Evolutionary conservation across 164 flowering plant species (phyloP), one percentile per base, ranked within the genome.

Genomic region (Annona cherimola): DNA sequence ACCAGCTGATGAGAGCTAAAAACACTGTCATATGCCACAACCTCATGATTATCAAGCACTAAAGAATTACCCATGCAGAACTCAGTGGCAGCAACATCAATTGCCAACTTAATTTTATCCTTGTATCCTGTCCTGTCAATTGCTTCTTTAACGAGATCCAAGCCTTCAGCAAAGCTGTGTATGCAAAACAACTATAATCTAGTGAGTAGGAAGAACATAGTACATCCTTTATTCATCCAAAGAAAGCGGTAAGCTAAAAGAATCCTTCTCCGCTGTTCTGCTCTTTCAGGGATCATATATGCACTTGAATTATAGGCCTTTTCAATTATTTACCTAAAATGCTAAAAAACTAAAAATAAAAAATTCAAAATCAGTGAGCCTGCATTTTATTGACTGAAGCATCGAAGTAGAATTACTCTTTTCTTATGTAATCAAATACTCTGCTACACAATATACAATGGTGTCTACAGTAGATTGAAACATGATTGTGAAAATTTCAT

Each of bases 141-240:
- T 70, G 99, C 99, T 80, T 93, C 96, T 76, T 81, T 88, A 57
- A 93, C 93, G 80, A 93, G 86, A 83, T 90, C 98, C 84, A 96
- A 73, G 60, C 84, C 96, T 82, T 96, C 98, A 54, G 76, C 81
- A 60, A 89, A 63, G 81, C 99, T 96, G 96, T 77, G 77, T 67
- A 69, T 4, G 69, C 66, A 55, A 45, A 73, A 40, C 45, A 18
- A 41, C 35, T 35, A 42, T 59, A n/a, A 59, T n/a, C 11, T 4
- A 71, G 18, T 42, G 63, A 43, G 57, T 19, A 70, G 61, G n/a
- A 19, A 3, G 35, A 45, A 7, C 40, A 9, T 61, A 2, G 14
- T 50, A 26, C 35, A 26, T 26, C 35, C 35, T 26, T 26, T 26
- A 1, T 26, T 26, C 35, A 26, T 26, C 59, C 59, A 54, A 54